phyloP scores from a whole-genome alignment of 805 yeast species.

The Kodamaea hsintzibuensis region DNA sequence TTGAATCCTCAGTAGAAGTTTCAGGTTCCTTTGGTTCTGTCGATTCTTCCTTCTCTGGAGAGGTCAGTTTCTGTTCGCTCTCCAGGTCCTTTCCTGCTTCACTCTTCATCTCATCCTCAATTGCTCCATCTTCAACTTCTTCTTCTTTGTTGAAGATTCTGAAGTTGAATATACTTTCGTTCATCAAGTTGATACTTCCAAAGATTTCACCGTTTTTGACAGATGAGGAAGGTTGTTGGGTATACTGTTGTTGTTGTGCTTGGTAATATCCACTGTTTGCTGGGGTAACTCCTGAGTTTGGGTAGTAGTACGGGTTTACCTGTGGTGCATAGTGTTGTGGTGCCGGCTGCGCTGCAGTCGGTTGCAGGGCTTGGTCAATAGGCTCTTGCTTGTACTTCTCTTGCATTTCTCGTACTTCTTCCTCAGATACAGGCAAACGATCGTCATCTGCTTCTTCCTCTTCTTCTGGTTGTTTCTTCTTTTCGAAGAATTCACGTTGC shows the following conservation, averaged over 20 bases:
- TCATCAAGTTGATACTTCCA: constrained; percentile 39
- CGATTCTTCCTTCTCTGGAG: neutral
- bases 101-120: constrained; percentile 6
- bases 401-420: constrained; percentile 34
- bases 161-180: constrained; percentile 36
- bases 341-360: neutral
- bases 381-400: constrained; percentile 21
- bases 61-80: neutral
- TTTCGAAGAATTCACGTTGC: constrained; percentile 41
- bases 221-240: neutral
- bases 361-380: neutral
- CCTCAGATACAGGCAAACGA: constrained; percentile 29
- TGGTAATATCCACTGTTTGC: neutral
- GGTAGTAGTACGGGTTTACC: neutral
- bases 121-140: constrained; percentile 9
- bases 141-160: constrained; percentile 24
- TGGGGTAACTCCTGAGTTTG: neutral
- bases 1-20: neutral
- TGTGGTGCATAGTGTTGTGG: constrained; percentile 1
- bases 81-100: neutral
- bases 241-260: neutral
- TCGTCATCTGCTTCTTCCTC: constrained; percentile 26
- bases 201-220: constrained; percentile 25
- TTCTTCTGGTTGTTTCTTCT: constrained; percentile 16
- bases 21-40: neutral